Conservation (phyloP, 1,284 basidiomycete species). For the Termitomyces sp. region DNA sequence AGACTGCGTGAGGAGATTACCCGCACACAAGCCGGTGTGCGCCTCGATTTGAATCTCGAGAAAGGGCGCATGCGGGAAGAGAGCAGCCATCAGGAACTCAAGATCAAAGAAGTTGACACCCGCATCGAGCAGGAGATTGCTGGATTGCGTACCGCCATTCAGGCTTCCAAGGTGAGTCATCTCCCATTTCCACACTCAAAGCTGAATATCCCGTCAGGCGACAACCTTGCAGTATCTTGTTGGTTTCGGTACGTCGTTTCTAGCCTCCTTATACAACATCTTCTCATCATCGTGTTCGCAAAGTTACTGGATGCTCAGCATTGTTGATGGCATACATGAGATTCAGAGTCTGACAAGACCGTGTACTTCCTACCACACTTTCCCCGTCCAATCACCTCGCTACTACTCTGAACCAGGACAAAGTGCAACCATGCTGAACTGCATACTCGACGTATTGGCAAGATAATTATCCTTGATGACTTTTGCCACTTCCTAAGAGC, state of each 20-base stretch:
- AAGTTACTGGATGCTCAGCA: conserved; percentile 84
- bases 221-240: conserved; percentile 81
- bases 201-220: conserved; percentile 40
- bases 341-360: conserved; percentile 41
- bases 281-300: conserved; percentile 6
- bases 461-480: conserved; percentile 67
- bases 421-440: conserved; percentile 53
- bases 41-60: conserved; percentile 94
- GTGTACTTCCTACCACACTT: conserved; percentile 5
- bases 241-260: conserved; percentile 61
- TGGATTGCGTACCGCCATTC: conserved; percentile 82
- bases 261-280: conserved; percentile 2
- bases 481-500: conserved; percentile 59
- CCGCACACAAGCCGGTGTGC: conserved; percentile 89
- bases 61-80: conserved; percentile 96
- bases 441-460: conserved; percentile 45
- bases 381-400: background rate
- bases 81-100: conserved; percentile 87
- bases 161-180: conserved; percentile 74
- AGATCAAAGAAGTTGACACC: conserved; percentile 98
- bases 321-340: conserved; percentile 82
- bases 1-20: conserved; percentile 88
- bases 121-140: conserved; percentile 97
- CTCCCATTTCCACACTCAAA: conserved; percentile 20
- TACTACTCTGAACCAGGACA: conserved; percentile 19